Evolutionary conservation across 2,329 filamentous ascomycete species (phyloP), one percentile per base, ranked within the genome.

Genomic region (Ophiostoma fasciatum): DNA sequence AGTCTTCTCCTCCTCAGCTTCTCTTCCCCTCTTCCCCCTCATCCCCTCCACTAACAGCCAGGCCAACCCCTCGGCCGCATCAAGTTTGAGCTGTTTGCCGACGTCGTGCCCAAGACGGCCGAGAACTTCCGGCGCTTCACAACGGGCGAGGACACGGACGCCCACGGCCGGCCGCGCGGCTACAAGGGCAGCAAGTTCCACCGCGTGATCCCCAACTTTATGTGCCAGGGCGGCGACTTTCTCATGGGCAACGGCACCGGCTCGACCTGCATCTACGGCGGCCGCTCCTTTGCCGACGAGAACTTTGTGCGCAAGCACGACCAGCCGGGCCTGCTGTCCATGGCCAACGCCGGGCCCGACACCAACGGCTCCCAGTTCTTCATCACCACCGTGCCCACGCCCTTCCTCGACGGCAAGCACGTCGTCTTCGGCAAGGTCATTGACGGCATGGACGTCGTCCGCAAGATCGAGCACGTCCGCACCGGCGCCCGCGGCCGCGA

Each of bases 61-160:
- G 85, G 85, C 42, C 82, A 92, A 51, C 78, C 82, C 3, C 71
- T 94, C 13, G 87, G 87, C 44, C 78, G 85, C 39, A 75, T 94
- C 51, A 87, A 82, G 46, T 85, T 94, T 56, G 83, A 94, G 59
- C 74, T 98, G 42, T 94, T 90, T 65, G 75, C 78, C 42, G 71
- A 93, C 58, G 66, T 80, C 17, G 81, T 84, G 0, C 85, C 87
- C 44, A 78, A 78, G 50, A 96, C 90, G 8, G 83, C 85, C 21
- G 90, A 96, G 59, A 96, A 96, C 64, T 96, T 98, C 57, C 82
- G 87, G 31, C 84, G 92, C 53, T 94, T 94, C 62, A 94, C 87
- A 62, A 96, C 88, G 0, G 90, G 90, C 49, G 88, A 96, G 64
- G 77, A 71, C 46, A 93, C 85, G 61, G 82, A 82, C 52, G 58